phyloP scores from a whole-genome alignment of 495 filamentous ascomycete species.

The Hypoxylon crocopeplum region DNA sequence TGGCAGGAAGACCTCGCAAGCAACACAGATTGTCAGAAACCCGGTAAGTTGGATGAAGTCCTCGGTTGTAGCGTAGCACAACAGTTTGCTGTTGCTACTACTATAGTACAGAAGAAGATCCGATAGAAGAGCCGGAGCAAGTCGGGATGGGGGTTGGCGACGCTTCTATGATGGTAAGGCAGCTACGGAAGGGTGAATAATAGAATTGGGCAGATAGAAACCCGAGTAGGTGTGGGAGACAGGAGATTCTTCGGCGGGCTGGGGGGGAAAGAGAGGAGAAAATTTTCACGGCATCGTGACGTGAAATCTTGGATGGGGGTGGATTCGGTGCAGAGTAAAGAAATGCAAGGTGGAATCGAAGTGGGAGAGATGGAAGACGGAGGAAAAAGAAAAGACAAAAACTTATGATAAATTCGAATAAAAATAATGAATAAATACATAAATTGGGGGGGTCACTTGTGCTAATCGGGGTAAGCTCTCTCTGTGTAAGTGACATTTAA shows the following conservation, averaged over 20 bases:
- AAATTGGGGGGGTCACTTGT: conserved; percentile 13
- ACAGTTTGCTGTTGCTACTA: conserved; percentile 8
- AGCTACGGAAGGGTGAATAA: conserved; percentile 19
- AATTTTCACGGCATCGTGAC: conserved; percentile 39
- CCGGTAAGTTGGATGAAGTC: conserved; percentile 31
- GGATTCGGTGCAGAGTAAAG: conserved; percentile 31
- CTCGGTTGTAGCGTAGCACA: conserved; percentile 32
- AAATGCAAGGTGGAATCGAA: conserved; percentile 20
- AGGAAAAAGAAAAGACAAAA: neutral
- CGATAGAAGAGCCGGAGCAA: conserved; percentile 34
- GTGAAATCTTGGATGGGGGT: conserved; percentile 31
- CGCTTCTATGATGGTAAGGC: conserved; percentile 26
- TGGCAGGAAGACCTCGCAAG: conserved; percentile 6
- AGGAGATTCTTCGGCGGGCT: conserved; percentile 32
- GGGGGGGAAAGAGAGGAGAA: conserved; percentile 23
- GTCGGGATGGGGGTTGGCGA: conserved; percentile 21
- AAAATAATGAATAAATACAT: neutral
- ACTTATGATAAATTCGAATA: too few species aligned
- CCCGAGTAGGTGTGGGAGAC: conserved; percentile 13
- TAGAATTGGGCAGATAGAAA: conserved; percentile 31
- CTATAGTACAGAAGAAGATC: conserved; percentile 12
- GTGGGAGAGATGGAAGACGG: conserved; percentile 2
- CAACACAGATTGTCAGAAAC: conserved; percentile 22
- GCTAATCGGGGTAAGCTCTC: conserved; percentile 21
- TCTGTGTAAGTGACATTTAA: conserved; percentile 15